These are phyloP conservation scores for Neonectria faginata DNA, from an alignment of 2,329 filamentous ascomycete species.

Conservation along the genomic window DNA sequence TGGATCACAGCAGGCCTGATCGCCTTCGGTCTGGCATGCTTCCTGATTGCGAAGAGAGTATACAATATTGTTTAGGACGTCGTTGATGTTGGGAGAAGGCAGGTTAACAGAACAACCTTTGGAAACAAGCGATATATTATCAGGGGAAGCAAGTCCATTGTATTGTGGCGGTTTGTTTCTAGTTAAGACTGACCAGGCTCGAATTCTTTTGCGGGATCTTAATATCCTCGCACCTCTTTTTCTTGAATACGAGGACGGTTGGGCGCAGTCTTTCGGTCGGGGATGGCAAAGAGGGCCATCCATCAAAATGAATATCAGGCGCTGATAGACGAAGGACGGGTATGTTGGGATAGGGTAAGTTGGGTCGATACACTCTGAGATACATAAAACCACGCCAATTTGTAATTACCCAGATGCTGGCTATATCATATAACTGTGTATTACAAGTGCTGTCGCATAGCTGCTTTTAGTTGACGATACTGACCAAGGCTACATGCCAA, in stretches of 20 bases:
- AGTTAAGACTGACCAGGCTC: constrained; percentile 2
- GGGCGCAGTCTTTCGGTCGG: constrained; percentile 5
- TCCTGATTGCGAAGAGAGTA: constrained; percentile 83
- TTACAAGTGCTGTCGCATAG: too few species aligned
- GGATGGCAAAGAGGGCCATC: background rate
- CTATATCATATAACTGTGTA: background rate
- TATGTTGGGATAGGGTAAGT: constrained; percentile 1
- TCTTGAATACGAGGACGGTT: constrained; percentile 13
- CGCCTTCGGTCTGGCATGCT: constrained; percentile 83
- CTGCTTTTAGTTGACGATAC: background rate
- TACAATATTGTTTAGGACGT: constrained; percentile 78
- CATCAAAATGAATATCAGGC: constrained; percentile 22
- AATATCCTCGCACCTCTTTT: constrained; percentile 17
- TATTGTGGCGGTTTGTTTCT: constrained; percentile 15
- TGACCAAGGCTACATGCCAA: too few species aligned
- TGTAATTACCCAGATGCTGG: background rate
- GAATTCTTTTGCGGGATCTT: constrained; percentile 19
- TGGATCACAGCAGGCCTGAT: constrained; percentile 80
- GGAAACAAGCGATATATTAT: constrained; percentile 1
- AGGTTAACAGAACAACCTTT: background rate
- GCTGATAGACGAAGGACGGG: constrained; percentile 20
- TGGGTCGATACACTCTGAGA: background rate
- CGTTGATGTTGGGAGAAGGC: background rate
- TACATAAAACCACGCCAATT: constrained; percentile 23
- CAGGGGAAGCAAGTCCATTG: background rate